Percentiles rank a stretch among this genome's conserved stretches.
Evolutionary conservation across 345 rosid species (phyloP).

Genomic region (Mangifera indica): DNA sequence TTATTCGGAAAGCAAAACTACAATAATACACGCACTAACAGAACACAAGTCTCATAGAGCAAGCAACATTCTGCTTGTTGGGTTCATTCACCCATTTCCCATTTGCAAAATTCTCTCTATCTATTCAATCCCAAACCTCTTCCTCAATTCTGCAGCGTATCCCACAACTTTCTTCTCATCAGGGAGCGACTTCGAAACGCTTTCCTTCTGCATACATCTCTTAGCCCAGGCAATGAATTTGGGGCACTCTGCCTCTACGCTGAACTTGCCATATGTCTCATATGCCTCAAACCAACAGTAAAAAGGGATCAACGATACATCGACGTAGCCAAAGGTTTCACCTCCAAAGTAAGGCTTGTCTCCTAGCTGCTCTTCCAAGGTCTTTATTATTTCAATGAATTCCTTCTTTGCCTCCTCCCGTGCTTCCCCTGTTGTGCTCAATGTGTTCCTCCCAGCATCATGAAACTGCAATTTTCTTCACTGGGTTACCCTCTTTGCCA

Average conservation of each 20-base stretch:
- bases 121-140: constrained; percentile 14
- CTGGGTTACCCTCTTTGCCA: too few species aligned
- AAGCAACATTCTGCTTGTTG: background rate
- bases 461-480: background rate
- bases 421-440: constrained; percentile 24
- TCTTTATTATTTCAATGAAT: constrained; percentile 28
- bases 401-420: constrained; percentile 29
- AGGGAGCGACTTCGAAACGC: constrained; percentile 27
- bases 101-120: background rate
- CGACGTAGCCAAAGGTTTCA: constrained; percentile 27
- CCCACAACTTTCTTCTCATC: constrained; percentile 27
- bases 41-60: background rate
- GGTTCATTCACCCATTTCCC: background rate
- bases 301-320: constrained; percentile 22
- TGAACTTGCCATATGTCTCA: constrained; percentile 34
- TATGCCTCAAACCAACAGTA: constrained; percentile 26
- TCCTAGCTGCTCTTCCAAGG: constrained; percentile 31
- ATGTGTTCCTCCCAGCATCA: background rate
- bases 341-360: constrained; percentile 21
- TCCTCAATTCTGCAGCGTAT: constrained; percentile 14
- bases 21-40: too few species aligned
- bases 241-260: constrained; percentile 32
- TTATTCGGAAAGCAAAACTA: too few species aligned
- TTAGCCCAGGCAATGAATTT: constrained; percentile 37
- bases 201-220: constrained; percentile 40